phyloP scores from a whole-genome alignment of 768 basidiomycete species.

The Lactarius indigo region DNA sequence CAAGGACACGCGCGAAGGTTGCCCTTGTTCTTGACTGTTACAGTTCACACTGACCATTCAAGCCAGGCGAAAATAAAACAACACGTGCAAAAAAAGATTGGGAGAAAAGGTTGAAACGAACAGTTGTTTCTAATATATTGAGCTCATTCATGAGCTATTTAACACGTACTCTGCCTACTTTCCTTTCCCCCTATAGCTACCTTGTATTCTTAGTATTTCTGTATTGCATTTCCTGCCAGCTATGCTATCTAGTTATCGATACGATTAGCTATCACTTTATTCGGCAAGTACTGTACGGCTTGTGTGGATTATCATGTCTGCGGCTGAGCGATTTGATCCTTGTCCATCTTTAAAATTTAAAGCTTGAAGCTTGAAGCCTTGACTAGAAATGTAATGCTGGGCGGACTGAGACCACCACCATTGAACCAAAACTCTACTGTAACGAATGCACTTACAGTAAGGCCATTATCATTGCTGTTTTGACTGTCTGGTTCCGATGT shows the following conservation, averaged over 20 bases:
- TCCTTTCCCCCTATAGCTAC: no score
- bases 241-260: constrained; percentile 6
- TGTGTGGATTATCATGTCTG: background rate
- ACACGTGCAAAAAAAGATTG: constrained; percentile 28
- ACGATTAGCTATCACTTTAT: background rate
- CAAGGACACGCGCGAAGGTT: constrained; percentile 36
- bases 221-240: constrained; percentile 1
- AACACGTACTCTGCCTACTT: background rate
- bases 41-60: background rate
- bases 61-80: constrained; percentile 32
- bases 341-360: background rate
- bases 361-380: background rate
- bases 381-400: background rate
- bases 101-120: constrained; percentile 9
- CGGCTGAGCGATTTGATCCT: background rate
- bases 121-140: background rate
- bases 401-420: background rate
- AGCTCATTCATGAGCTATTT: background rate
- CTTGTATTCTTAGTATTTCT: constrained; percentile 5
- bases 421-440: no score
- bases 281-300: background rate
- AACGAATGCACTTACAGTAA: no score
- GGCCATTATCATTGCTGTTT: no score
- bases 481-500: no score
- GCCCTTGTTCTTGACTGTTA: background rate